Evolutionary conservation across 306 rosid species (phyloP).

Genomic region (Mucuna pruriens): DNA sequence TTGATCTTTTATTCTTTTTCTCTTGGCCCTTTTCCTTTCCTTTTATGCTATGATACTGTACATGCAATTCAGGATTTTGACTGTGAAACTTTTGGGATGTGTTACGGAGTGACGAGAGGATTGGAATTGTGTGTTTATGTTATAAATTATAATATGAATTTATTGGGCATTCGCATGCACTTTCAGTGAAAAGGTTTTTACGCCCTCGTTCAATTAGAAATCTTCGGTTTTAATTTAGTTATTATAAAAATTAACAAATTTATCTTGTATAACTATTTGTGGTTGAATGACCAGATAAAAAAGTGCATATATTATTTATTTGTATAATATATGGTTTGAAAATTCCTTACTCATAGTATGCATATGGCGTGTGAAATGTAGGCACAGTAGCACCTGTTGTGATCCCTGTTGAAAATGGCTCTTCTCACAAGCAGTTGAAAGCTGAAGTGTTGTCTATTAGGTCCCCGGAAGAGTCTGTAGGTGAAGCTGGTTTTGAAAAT

Average conservation of each 20-base stretch:
- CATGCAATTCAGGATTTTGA: not conserved
- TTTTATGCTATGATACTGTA: not conserved
- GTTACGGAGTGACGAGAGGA: not conserved
- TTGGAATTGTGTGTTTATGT: slow-evolving; percentile 12
- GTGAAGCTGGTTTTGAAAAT: slow-evolving; percentile 30
- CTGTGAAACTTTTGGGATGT: slow-evolving; percentile 7
- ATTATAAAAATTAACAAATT: too few relatives aligned
- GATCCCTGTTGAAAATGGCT: slow-evolving; percentile 48
- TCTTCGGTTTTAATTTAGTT: too few relatives aligned
- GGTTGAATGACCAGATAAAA: not conserved
- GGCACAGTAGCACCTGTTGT: slow-evolving; percentile 54
- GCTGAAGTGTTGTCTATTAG: slow-evolving; percentile 44
- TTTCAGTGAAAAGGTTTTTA: too few relatives aligned
- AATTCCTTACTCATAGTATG: slow-evolving; percentile 11
- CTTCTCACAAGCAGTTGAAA: slow-evolving; percentile 52
- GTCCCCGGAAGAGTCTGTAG: slow-evolving; percentile 47
- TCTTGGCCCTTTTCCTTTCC: not conserved
- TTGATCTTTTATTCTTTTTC: slow-evolving; percentile 1
- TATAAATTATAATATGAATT: not conserved
- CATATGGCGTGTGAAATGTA: slow-evolving; percentile 35
- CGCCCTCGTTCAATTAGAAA: too few relatives aligned
- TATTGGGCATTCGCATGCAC: not conserved
- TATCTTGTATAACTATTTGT: not conserved
- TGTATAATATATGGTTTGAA: not conserved
- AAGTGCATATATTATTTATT: not conserved